A percentile compares a stretch with the other conserved stretches of the same genome.
phyloP scores from a whole-genome alignment of 768 basidiomycete species.

The Lyophyllum atratum region DNA sequence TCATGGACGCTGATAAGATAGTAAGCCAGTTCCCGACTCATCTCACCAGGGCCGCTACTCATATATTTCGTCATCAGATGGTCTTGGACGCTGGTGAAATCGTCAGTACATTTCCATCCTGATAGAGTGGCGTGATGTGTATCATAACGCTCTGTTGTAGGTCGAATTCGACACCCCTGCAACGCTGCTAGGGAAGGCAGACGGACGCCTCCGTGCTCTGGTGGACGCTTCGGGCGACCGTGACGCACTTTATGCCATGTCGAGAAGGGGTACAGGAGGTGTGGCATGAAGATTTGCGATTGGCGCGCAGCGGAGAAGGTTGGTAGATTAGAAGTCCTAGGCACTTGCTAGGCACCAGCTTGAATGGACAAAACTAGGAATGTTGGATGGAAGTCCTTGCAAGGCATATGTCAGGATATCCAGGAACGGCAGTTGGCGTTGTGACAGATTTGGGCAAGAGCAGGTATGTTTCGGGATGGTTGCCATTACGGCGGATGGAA shows the following conservation, averaged over 20 bases:
- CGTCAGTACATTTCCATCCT: neutral
- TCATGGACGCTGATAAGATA: constrained; percentile 64
- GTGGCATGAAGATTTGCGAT: neutral
- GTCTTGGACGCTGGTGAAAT: constrained; percentile 9
- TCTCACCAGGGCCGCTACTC: neutral
- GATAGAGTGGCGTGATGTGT: neutral
- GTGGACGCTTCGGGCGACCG: constrained; percentile 54
- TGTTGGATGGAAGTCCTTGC: neutral
- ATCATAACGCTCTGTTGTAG: constrained; percentile 7
- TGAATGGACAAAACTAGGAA: neutral
- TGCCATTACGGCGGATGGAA: neutral
- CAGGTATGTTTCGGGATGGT: neutral
- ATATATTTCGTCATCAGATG: constrained; percentile 3
- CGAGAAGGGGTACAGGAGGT: neutral
- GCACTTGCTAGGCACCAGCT: neutral
- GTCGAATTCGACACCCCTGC: constrained; percentile 51
- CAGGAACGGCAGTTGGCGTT: neutral
- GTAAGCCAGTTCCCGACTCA: constrained; percentile 22
- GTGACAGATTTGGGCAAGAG: neutral
- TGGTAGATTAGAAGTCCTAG: neutral
- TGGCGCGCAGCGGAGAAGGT: neutral
- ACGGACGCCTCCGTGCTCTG: constrained; percentile 43
- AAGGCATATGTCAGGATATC: neutral
- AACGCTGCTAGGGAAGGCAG: constrained; percentile 45
- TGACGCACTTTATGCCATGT: constrained; percentile 39